These are phyloP conservation scores for Paspalum notatum DNA, from an alignment of 176 grass and related monocot genomes.

Conservation along the genomic window DNA sequence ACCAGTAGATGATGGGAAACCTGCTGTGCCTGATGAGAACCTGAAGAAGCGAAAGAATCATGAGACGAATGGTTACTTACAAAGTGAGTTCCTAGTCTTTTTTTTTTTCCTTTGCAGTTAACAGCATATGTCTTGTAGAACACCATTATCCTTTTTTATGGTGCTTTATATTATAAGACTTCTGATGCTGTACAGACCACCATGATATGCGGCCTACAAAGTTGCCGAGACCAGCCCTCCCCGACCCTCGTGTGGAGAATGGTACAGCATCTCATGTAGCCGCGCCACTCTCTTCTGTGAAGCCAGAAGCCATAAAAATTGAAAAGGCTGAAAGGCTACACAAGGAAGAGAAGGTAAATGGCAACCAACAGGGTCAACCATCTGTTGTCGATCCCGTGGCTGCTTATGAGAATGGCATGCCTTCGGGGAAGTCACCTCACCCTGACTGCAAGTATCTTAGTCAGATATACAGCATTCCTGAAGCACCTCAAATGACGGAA, in stretches of 20 bases:
- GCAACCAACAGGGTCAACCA: slow-evolving; percentile 49
- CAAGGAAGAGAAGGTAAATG: slow-evolving; percentile 63
- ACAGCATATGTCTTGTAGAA: slow-evolving; percentile 42
- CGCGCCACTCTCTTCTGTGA: slow-evolving; percentile 54
- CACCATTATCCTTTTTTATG: slow-evolving; percentile 55
- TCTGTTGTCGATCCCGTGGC: slow-evolving; percentile 38
- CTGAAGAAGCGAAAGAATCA: slow-evolving; percentile 75
- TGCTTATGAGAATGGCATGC: slow-evolving; percentile 31
- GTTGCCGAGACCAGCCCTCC: slow-evolving; percentile 54
- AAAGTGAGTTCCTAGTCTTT: slow-evolving; percentile 64
- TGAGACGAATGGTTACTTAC: slow-evolving; percentile 70
- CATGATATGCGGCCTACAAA: slow-evolving; percentile 63
- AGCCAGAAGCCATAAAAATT: slow-evolving; percentile 47
- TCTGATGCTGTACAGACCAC: slow-evolving; percentile 68
- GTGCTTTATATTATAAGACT: slow-evolving; percentile 69
- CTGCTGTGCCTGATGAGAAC: slow-evolving; percentile 49
- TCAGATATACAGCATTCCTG: slow-evolving; percentile 68
- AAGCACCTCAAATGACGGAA: slow-evolving; percentile 60
- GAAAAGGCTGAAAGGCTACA: slow-evolving; percentile 51
- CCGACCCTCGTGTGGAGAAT: slow-evolving; percentile 65
- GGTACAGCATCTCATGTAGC: slow-evolving; percentile 71
- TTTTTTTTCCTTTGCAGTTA: slow-evolving; percentile 34
- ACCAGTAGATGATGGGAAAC: slow-evolving; percentile 43
- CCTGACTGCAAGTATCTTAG: slow-evolving; percentile 62
- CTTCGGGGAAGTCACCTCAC: slow-evolving; percentile 50